phyloP scores from a whole-genome alignment of 148 eudicot species.

The Oxyria digyna region DNA sequence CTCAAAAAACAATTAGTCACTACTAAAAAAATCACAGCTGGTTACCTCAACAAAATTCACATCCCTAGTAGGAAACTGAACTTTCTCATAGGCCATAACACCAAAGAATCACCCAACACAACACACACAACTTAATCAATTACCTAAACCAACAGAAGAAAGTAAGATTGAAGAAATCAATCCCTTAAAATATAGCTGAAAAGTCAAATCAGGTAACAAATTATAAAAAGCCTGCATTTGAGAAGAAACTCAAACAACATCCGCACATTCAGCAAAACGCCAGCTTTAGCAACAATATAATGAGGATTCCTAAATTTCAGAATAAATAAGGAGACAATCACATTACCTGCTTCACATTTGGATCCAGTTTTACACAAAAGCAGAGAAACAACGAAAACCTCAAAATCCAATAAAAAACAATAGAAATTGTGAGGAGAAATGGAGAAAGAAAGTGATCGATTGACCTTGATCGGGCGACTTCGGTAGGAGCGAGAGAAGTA shows the following conservation, averaged over 20 bases:
- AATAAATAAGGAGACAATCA: not conserved
- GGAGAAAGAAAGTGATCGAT: not conserved
- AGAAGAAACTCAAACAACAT: not conserved
- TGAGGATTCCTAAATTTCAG: not conserved
- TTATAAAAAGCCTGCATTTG: not conserved
- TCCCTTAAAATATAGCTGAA: not conserved
- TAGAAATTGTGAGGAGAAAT: not conserved
- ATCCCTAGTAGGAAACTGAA: not conserved
- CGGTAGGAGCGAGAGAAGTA: slow-evolving; percentile 27
- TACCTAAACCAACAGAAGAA: not conserved
- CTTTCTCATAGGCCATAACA: not conserved
- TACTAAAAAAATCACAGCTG: slow-evolving; percentile 1
- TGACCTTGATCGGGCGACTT: slow-evolving; percentile 41
- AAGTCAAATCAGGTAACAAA: not conserved
- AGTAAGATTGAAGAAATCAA: not conserved
- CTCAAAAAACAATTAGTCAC: not conserved
- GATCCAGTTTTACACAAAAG: not conserved
- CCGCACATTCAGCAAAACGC: slow-evolving; percentile 1
- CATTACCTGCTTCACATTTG: not conserved
- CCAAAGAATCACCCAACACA: slow-evolving; percentile 3
- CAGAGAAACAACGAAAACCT: not conserved
- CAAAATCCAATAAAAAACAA: not conserved
- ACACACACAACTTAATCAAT: not conserved
- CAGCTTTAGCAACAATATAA: not conserved
- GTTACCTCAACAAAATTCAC: not conserved